Conservation (phyloP, 208 protist genomes). For the Balamuthia mandrillaris region DNA sequence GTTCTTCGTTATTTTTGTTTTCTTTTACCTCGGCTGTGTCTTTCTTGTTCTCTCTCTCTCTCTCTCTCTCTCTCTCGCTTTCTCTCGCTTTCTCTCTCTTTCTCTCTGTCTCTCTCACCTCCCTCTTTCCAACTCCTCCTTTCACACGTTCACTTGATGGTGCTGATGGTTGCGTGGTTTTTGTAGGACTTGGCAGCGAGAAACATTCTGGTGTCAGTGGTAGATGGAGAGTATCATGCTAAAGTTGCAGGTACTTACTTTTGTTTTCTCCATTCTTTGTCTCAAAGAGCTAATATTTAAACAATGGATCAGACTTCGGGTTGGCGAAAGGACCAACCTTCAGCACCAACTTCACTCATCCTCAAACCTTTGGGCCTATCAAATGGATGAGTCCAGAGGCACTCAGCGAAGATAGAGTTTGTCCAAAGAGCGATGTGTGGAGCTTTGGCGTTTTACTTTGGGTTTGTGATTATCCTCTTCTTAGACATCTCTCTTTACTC, state of each 20-base stretch:
- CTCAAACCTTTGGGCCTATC: neutral
- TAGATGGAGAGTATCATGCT: neutral
- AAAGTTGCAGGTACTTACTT: neutral
- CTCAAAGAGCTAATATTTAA: neutral
- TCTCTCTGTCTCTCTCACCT: neutral
- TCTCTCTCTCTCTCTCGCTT: neutral
- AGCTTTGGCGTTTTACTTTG: neutral
- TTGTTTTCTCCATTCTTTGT: neutral
- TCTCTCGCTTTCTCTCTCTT: neutral
- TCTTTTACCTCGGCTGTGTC: neutral
- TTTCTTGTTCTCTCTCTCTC: neutral
- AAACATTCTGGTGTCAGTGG: neutral
- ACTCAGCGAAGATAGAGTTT: neutral
- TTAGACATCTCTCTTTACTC: neutral
- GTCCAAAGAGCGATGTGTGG: neutral
- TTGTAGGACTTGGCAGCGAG: neutral
- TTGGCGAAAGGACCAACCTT: neutral
- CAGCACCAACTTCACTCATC: neutral
- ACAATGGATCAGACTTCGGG: conserved; percentile 26
- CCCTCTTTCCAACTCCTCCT: neutral
- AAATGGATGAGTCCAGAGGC: conserved; percentile 14
- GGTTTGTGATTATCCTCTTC: neutral
- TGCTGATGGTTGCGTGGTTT: no score
- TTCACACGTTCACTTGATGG: no score
- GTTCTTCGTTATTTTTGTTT: neutral